Base-by-base conservation (phyloP, 1,284 basidiomycete species). In the Sphagnurus paluster region DNA sequence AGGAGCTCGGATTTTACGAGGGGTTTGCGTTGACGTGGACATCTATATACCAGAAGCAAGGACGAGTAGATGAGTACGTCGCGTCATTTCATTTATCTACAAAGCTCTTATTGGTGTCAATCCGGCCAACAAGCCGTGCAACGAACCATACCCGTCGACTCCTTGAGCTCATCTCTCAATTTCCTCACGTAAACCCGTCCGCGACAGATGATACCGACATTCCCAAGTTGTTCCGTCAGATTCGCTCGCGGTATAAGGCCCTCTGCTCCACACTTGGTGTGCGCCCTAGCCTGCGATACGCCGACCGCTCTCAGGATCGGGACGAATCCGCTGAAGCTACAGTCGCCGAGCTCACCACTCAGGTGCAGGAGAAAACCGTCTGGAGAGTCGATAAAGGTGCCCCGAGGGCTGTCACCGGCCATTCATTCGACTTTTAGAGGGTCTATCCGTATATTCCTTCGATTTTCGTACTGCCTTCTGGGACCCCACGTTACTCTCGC, bases 1-100 rank as follows among this genome's bases (percentile, higher is more conserved):
- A 97, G 65, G 96, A 98, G 65, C 77, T 98, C 5, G 94, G 90
- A 2, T 98, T 87, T 62, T 96, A 96, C 62, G 80, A 91, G 59
- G 95, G 93, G 2, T 87, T 88, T 60, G 90, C 92, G 3, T 54
- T 60, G 42, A 77, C 86, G 49, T 97, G 90, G 88, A 63, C 72
- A 44, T 69, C 71, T 1, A 62, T 84, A 44, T 71, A 69, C 33
- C 58, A 64, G 17, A 64, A 62, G 38, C 70, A 72, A 41, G 65
- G 68, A 38, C 60, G 59, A 14, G 59, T 59, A 11, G 73, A 80
- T 50, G 76, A 80, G 82, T 84, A 57, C 52, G 76, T 44, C 10
- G n/a, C 30, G 8, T 14, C 29, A 8, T 14, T 32, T 32, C 16
- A 14, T 4, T 5, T 14, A 14, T 36, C 28, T 17, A 16, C 20